Percentiles rank a stretch among this genome's conserved stretches.
Conservation (phyloP, 371 early-diverging fungal genomes). For the Apophysomyces sp. region DNA sequence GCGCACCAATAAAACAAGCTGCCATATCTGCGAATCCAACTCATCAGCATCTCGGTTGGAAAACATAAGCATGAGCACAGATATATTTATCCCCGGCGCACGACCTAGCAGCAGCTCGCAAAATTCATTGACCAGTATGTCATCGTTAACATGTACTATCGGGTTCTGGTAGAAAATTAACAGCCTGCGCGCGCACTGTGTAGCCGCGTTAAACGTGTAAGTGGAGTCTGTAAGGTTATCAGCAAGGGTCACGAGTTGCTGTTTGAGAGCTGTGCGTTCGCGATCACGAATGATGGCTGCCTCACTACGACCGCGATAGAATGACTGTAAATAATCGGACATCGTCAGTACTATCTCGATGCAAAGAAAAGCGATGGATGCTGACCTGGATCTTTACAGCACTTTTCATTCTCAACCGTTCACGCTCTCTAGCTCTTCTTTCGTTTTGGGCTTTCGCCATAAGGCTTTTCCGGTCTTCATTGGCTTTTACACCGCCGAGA, state of each 20-base stretch:
- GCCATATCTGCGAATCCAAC: conserved; percentile 25
- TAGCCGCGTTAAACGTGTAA: neutral
- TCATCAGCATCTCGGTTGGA: neutral
- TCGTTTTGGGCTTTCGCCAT: conserved; percentile 76
- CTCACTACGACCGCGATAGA: conserved; percentile 37
- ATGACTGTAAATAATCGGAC: conserved; percentile 24
- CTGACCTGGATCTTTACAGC: conserved; percentile 70
- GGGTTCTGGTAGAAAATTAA: neutral
- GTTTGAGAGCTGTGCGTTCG: conserved; percentile 10
- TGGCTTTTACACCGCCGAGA: conserved; percentile 71
- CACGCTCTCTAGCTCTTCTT: conserved; percentile 70
- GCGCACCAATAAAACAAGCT: conserved; percentile 16
- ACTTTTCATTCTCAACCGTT: conserved; percentile 57
- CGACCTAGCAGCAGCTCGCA: neutral
- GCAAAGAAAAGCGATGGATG: neutral
- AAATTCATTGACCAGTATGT: neutral
- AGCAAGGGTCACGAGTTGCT: conserved; percentile 2
- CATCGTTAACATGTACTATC: neutral
- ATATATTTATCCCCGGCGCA: neutral
- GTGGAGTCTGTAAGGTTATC: neutral
- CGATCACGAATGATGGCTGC: conserved; percentile 14
- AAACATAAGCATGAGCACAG: conserved; percentile 4
- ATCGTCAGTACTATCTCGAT: neutral
- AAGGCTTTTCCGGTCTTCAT: conserved; percentile 65
- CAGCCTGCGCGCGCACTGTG: conserved; percentile 5